These are phyloP conservation scores for Protostelium mycophagum DNA, from an alignment of 78 protist species.

Conservation along the genomic window DNA sequence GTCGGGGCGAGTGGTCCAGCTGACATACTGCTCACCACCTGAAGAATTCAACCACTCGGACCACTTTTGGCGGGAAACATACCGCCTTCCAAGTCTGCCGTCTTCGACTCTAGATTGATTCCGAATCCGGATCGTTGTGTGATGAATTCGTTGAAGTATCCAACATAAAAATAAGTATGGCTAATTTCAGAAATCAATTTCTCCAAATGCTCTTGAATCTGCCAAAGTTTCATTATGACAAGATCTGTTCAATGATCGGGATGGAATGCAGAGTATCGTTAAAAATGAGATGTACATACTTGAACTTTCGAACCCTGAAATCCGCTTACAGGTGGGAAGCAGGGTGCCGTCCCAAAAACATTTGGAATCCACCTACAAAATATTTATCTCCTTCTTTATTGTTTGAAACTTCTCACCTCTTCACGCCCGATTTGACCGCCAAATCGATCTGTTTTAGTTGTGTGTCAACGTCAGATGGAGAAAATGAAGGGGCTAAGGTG, in stretches of 20 bases:
- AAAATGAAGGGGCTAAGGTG: not conserved
- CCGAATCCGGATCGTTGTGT: not conserved
- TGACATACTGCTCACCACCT: not conserved
- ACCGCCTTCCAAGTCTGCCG: not conserved
- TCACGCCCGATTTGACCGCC: not conserved
- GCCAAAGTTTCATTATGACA: no score
- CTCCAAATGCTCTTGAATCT: not conserved
- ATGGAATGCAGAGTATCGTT: not conserved
- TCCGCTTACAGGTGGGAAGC: not conserved
- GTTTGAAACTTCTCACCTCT: not conserved
- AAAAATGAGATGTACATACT: not conserved
- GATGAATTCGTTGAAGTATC: not conserved
- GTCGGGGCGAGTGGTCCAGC: not conserved
- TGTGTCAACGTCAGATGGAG: not conserved
- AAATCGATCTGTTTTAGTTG: not conserved
- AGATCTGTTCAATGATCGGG: no score
- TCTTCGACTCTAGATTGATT: not conserved
- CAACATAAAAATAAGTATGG: not conserved
- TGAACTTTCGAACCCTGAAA: not conserved
- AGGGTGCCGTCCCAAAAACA: not conserved
- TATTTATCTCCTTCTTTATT: no score
- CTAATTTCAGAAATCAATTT: not conserved
- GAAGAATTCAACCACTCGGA: no score
- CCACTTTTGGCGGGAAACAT: no score
- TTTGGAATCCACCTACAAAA: not conserved